Base-by-base conservation (phyloP, 2,329 filamentous ascomycete species). In the Colletotrichum orbiculare region DNA sequence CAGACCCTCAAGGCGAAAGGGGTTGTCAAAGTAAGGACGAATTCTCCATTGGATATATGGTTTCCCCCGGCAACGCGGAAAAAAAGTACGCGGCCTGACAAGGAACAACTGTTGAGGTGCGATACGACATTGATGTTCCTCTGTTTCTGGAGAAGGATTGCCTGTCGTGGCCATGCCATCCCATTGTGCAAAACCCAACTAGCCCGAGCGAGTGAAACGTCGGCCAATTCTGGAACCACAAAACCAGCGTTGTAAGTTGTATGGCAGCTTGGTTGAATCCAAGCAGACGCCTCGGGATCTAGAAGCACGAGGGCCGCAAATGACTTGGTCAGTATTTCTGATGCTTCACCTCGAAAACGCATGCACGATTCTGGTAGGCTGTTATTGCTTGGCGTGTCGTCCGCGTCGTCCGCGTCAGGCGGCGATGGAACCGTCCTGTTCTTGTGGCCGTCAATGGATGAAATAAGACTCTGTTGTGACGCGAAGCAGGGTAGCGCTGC, bases 121-220 rank as follows among this genome's bases (percentile, higher is more conserved):
- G 46, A 46, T 50, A 50, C 58, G 9, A 61, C 45, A 13, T 62
- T 42, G 25, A 50, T 11, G 33, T n/a, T 48, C 41, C 35, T 47
- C 52, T 41, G 15, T 56, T 56, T 38, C 25, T 56, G 41, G 46
- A 39, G 37, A 53, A 35, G 58, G 47, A 34, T 43, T 9, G 52
- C 61, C 49, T 59, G 55, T 43, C 46, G 52, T 13, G 33, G 53
- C 42, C 12, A 15, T 38, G 53, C 42, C 12, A 15, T 52, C 58
- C 42, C 47, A 35, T 33, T 17, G 52, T 15, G 33, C 25, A 25
- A 25, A 25, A 25, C 47, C 37, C 62, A 53, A 62, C 33, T 53
- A 53, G 52, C 35, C 45, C 53, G n/a, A 41, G 11, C 37, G 53
- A 15, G 37, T 65, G 63, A 65, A 65, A 56, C 58, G 38, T 37